Evolutionary conservation across 2,329 filamentous ascomycete species (phyloP).

Genomic region (Fusarium domesticum): DNA sequence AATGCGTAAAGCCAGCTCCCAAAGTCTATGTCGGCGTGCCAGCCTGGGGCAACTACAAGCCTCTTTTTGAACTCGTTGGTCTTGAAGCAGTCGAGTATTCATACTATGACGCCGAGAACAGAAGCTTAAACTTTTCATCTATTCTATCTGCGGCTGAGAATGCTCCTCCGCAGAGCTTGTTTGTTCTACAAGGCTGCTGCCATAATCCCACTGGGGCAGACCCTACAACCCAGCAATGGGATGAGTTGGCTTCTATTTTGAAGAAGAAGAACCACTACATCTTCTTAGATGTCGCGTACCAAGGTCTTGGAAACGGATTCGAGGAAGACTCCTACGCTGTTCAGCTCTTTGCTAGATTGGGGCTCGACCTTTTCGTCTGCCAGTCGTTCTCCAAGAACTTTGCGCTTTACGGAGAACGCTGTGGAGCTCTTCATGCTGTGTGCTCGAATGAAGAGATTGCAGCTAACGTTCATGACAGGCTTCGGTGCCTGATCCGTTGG

Average conservation of each 20-base stretch:
- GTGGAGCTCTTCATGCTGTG: conserved; percentile 26
- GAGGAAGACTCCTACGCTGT: conserved; percentile 34
- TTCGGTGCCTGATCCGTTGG: conserved; percentile 13
- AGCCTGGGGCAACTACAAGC: conserved; percentile 35
- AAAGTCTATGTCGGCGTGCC: conserved; percentile 29
- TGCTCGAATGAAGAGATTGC: conserved; percentile 3
- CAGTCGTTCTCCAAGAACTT: conserved; percentile 42
- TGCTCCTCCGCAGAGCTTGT: conserved; percentile 32
- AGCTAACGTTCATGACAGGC: conserved; percentile 8
- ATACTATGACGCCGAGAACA: conserved; percentile 29
- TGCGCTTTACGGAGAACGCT: conserved; percentile 37
- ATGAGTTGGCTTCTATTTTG: conserved; percentile 19
- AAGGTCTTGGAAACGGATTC: conserved; percentile 34
- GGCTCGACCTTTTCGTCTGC: conserved; percentile 32
- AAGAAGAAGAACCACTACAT: conserved; percentile 25
- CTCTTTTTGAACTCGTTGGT: conserved; percentile 31
- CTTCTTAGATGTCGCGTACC: conserved; percentile 38
- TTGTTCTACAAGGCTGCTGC: conserved; percentile 37
- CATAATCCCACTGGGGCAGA: conserved; percentile 39
- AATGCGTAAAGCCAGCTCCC: conserved; percentile 19
- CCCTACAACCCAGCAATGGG: conserved; percentile 32
- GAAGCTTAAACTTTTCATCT: conserved; percentile 28
- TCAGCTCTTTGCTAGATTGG: conserved; percentile 23
- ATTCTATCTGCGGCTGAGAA: conserved; percentile 22
- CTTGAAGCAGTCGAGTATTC: conserved; percentile 29